Evolutionary conservation across 31 red algal genomes (phyloP).

Genomic region (Asparagopsis taxiformis): DNA sequence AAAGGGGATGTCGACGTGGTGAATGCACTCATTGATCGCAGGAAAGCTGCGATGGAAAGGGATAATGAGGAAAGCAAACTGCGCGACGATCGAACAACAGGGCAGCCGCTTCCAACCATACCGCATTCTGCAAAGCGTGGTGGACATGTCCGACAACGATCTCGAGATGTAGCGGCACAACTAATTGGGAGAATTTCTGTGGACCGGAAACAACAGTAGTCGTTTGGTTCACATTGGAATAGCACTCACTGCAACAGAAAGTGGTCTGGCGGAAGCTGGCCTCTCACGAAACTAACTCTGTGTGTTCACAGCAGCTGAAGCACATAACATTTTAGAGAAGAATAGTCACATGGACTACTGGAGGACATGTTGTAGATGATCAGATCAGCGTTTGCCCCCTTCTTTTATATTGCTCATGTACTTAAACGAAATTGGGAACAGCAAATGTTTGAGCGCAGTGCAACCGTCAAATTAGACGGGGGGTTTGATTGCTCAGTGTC

Average conservation of each 20-base stretch:
- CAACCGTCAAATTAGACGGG: too few species aligned
- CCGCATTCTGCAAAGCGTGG: not conserved
- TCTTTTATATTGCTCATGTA: too few species aligned
- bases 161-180: constrained; percentile 38
- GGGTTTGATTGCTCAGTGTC: too few species aligned
- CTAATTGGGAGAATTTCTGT: constrained; percentile 25
- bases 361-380: too few species aligned
- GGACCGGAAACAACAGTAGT: constrained; percentile 27
- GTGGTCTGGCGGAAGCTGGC: too few species aligned
- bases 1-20: constrained; percentile 39
- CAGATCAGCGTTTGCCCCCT: too few species aligned
- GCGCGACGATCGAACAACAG: not conserved
- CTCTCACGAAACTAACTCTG: too few species aligned
- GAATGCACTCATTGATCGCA: constrained; percentile 43
- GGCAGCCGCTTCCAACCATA: not conserved
- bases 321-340: too few species aligned
- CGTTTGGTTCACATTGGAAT: not conserved
- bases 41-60: constrained; percentile 14
- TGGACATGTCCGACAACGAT: constrained; percentile 59
- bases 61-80: not conserved
- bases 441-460: too few species aligned
- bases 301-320: too few species aligned
- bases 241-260: not conserved
- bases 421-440: too few species aligned
- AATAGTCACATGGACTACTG: too few species aligned